Conservation (phyloP, 768 basidiomycete genomes). For the Leccinellum rugosiceps region DNA sequence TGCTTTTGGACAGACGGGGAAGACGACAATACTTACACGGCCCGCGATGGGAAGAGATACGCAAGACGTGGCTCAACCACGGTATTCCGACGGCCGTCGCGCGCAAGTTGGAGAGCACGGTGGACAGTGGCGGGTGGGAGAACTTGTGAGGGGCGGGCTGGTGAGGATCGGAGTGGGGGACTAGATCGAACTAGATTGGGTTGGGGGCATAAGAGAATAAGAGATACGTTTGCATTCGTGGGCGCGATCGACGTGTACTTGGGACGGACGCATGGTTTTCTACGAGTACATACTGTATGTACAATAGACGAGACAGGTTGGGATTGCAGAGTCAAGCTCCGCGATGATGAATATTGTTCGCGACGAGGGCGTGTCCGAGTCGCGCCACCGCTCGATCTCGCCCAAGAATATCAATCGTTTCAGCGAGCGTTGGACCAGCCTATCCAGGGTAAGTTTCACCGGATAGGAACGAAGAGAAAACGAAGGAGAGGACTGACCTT, state of each 20-base stretch:
- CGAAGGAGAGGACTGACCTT: conserved; percentile 50
- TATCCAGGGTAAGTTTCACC: conserved; percentile 5
- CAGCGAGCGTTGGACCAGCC: conserved; percentile 43
- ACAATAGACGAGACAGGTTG: not conserved
- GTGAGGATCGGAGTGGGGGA: no score
- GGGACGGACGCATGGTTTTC: no score
- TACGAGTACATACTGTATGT: not conserved
- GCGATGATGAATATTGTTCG: not conserved
- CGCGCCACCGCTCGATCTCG: conserved; percentile 20
- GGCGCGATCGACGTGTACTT: no score
- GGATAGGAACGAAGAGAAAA: not conserved
- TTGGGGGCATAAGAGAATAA: no score
- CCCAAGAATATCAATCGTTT: conserved; percentile 39
- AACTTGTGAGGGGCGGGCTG: conserved; percentile 46
- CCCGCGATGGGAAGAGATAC: conserved; percentile 86
- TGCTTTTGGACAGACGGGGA: conserved; percentile 56
- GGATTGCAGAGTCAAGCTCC: no score
- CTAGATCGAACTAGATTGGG: no score
- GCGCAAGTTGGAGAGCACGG: conserved; percentile 78
- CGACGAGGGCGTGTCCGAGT: conserved; percentile 12
- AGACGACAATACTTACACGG: conserved; percentile 84
- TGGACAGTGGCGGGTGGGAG: conserved; percentile 95
- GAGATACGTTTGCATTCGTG: no score
- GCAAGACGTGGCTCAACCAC: conserved; percentile 88
- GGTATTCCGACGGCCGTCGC: conserved; percentile 89